A percentile compares a stretch with the other conserved stretches of the same genome.
Evolutionary conservation across 2,329 filamentous ascomycete species (phyloP).

Genomic region (Cordyceps fumosorosea): DNA sequence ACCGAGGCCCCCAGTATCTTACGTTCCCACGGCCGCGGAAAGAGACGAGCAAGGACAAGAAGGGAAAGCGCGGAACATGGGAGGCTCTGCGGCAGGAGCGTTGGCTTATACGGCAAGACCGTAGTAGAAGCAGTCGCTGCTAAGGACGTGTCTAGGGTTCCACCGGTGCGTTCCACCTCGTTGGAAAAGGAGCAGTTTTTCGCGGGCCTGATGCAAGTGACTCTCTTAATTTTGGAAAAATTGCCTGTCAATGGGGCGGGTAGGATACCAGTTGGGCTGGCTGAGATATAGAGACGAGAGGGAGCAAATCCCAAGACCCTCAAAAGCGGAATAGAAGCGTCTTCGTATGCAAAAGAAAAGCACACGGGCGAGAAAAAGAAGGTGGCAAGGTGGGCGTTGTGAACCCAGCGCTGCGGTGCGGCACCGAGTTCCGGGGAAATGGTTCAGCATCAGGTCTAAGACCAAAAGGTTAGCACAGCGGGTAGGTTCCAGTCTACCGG

Average conservation of each 20-base stretch:
- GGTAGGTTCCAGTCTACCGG: conserved; percentile 8
- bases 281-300: not conserved
- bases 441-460: conserved; percentile 9
- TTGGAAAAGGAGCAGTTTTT: not conserved
- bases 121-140: too few relatives aligned
- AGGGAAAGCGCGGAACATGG: not conserved
- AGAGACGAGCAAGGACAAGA: not conserved
- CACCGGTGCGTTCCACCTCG: conserved; percentile 3
- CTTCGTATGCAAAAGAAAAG: not conserved
- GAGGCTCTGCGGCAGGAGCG: not conserved
- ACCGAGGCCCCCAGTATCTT: not conserved
- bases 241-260: not conserved
- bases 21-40: not conserved
- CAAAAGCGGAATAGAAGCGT: not conserved
- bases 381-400: not conserved
- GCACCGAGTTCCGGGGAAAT: conserved; percentile 8
- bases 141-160: conserved; percentile 4
- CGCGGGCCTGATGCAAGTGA: conserved; percentile 2
- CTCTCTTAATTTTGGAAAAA: not conserved
- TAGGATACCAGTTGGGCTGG: not conserved
- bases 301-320: not conserved
- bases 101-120: conserved; percentile 3
- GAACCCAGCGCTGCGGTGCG: not conserved
- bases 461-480: not conserved
- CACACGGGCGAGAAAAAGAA: not conserved